Evolutionary conservation across 768 basidiomycete genomes (phyloP).

Genomic region (Pholiota conissans): DNA sequence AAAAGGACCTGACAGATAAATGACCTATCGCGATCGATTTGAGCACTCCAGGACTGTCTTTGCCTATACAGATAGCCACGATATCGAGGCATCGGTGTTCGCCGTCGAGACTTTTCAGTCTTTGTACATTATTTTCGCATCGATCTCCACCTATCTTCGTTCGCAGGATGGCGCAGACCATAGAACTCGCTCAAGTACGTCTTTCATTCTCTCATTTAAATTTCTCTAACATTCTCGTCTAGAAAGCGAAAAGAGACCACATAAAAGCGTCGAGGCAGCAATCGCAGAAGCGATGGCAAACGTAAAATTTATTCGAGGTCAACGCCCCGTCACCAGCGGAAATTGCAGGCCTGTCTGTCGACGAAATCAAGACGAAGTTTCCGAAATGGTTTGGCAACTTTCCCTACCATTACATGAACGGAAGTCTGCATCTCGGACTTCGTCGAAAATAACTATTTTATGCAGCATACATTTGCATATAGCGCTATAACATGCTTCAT

Average conservation of each 20-base stretch:
- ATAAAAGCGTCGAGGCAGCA: conserved; percentile 79
- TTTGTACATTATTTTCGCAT: conserved; percentile 33
- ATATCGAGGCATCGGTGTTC: conserved; percentile 27
- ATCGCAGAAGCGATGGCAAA: conserved; percentile 82
- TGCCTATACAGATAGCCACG: conserved; percentile 25
- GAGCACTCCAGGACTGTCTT: too few species aligned
- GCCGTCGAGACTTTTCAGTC: conserved; percentile 32
- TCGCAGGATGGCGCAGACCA: conserved; percentile 55
- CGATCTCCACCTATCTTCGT: conserved; percentile 9
- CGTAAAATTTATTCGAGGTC: conserved; percentile 79
- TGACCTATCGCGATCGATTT: too few species aligned
- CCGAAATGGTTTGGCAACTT: conserved; percentile 99
- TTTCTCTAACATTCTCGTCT: not conserved
- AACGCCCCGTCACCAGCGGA: conserved; percentile 74
- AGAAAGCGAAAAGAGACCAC: conserved; percentile 95
- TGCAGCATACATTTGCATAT: too few species aligned
- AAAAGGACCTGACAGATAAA: too few species aligned
- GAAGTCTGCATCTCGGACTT: conserved; percentile 94
- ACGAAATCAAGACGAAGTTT: conserved; percentile 69
- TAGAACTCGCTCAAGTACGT: conserved; percentile 62
- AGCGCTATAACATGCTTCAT: conserved; percentile 60
- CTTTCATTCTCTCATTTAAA: not conserved
- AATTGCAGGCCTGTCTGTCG: conserved; percentile 58
- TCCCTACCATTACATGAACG: conserved; percentile 98
- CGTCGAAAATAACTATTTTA: too few species aligned